phyloP scores from a whole-genome alignment of 352 stramenopile species.

The Pythium phragmitis region DNA sequence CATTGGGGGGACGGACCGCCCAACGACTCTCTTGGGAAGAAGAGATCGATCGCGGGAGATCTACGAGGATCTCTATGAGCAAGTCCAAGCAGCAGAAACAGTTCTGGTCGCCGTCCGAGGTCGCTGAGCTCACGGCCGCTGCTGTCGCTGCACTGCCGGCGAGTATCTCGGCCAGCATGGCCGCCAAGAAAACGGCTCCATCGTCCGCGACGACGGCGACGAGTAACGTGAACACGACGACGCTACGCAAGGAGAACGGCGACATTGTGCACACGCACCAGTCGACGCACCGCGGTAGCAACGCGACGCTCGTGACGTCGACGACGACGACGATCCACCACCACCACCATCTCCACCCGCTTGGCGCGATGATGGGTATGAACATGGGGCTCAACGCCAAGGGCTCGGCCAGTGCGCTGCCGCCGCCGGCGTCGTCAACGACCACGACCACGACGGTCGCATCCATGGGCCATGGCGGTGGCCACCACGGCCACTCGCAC shows the following conservation, averaged over 20 bases:
- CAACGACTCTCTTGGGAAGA: background rate
- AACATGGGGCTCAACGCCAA: conserved; percentile 4
- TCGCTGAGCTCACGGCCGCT: conserved; percentile 74
- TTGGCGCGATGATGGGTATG: conserved; percentile 7
- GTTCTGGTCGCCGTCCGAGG: conserved; percentile 70
- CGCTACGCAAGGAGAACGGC: conserved; percentile 66
- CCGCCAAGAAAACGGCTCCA: conserved; percentile 11
- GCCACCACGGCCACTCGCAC: conserved; percentile 33
- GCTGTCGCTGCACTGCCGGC: conserved; percentile 65
- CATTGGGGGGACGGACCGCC: conserved; percentile 1
- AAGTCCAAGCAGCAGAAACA: conserved; percentile 51
- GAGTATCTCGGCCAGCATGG: conserved; percentile 42
- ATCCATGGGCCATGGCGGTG: conserved; percentile 23
- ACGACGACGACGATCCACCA: conserved; percentile 78
- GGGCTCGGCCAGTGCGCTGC: background rate
- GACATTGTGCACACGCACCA: conserved; percentile 80
- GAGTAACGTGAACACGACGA: conserved; percentile 44
- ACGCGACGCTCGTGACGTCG: conserved; percentile 72
- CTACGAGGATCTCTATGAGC: conserved; percentile 36
- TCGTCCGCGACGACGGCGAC: conserved; percentile 18
- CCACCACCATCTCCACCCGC: conserved; percentile 34
- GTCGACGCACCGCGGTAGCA: conserved; percentile 66
- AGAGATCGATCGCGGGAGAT: background rate
- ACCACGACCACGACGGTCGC: conserved; percentile 20
- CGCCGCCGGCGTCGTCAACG: background rate